Evolutionary conservation across 768 basidiomycete species (phyloP), one percentile per base, ranked within the genome.

Genomic region (Brasilioporus rufonigricans): DNA sequence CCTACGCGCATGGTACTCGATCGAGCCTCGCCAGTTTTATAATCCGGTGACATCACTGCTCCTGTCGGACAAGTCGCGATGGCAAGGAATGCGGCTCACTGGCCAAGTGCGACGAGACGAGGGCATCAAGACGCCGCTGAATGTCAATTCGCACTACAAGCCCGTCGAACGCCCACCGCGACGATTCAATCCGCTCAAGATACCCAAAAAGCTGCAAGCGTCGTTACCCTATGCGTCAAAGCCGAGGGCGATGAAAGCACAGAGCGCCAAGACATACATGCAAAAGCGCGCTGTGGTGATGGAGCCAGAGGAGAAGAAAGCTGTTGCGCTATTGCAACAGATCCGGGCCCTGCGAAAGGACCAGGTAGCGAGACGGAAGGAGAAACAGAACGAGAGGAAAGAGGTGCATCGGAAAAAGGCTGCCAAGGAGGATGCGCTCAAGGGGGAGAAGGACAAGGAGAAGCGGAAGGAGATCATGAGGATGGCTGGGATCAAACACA

Each of bases 41-140:
- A 98, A 95, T 70, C 91, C 97, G 1, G 93, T 98, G 59, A 94
- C 92, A 0, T 95, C 93, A 1, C 79, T 98, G 4, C 79, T 99
- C 0, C 77, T 95, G 10, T 83, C 87, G 16, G 81, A 92, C 71
- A 94, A 96, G 70, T 72, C 75, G n/a, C 71, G 68, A 19, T 99
- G 97, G 97, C 73, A 79, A 18, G 96, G 95, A 1, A 99, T 98
- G 97, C 87, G 97, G 31, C 78, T 98, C 32, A 98, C 94, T 1
- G 95, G 97, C 43, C 86, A 93, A 71, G 85, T 99, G 31, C 82
- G 97, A 18, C 80, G 85, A n/a, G 93, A 91, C 27, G 81, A 93
- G 63, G 88, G 85, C 1, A 60, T 95, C 41, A 88, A 91, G 65
- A 91, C 94, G 8, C 95, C 93, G 2, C 69, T 81, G 24, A 77